Evolutionary conservation across 352 stramenopile genomes (phyloP), one percentile per base, ranked within the genome.

Genomic region (Pythium brachiatum): DNA sequence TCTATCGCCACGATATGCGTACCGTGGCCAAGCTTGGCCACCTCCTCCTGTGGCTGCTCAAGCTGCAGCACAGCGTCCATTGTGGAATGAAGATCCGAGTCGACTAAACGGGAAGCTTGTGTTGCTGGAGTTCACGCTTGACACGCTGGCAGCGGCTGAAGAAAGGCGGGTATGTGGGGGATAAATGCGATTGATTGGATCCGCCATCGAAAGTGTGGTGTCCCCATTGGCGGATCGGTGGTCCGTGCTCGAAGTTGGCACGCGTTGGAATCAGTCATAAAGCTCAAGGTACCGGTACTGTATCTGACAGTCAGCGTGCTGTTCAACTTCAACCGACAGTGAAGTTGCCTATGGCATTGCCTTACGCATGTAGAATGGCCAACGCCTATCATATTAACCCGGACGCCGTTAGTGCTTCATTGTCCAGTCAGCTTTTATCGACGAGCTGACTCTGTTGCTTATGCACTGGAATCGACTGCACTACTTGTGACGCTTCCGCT

Each of bases 11-110:
- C 2, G 39, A 47, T 26, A 47, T 27, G 39, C 39, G 39, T 18
- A 18, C 39, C 39, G 21, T 47, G 18, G 7, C 39, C 39, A 11
- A 47, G 18, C 2, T 4, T 1, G 3, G 6, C 39, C 4, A 27
- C 39, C 9, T 47, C 20, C 39, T 43, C 48, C 5, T 41, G 7
- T 23, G 21, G 25, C 2, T 34, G 44, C 23, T 25, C 25, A 5
- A 54, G 15, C 47, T 54, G 25, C 23, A 54, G 21, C 25, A 39
- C 44, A 15, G n/a, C 39, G 39, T 47, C 39, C 39, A 47, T 47
- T 26, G 39, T 20, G 18, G 38, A 46, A 46, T 23, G 38, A 46
- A 46, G 38, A 3, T 26, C 6, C 26, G 39, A 27, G 6, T 47
- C 16, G 39, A 8, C 38, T n/a, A 46, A 8, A 21, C 38, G 13